A percentile compares a stretch with the other conserved stretches of the same genome.
Evolutionary conservation across 331 rosid species (phyloP).

Genomic region (Acacia pycnantha): DNA sequence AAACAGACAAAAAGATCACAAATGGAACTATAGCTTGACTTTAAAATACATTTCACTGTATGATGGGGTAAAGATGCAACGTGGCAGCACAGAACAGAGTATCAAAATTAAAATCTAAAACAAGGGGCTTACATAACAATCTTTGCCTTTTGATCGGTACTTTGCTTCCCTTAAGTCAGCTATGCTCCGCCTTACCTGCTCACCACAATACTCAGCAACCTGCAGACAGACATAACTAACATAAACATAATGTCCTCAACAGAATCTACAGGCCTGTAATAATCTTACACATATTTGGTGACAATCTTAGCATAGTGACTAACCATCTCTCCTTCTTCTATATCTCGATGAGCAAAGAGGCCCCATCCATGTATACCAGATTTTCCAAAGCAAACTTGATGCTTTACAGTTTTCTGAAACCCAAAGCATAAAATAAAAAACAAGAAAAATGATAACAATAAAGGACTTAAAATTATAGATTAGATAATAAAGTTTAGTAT

Average conservation of each 20-base stretch:
- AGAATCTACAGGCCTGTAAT: constrained; percentile 20
- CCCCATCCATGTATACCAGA: constrained; percentile 99
- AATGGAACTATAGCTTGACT: constrained; percentile 1
- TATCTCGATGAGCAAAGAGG: constrained; percentile 83
- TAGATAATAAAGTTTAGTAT: constrained; percentile 15
- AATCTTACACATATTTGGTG: neutral
- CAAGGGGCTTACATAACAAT: constrained; percentile 78
- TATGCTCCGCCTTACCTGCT: constrained; percentile 75
- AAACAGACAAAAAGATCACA: constrained; percentile 8
- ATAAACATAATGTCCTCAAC: constrained; percentile 26
- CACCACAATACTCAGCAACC: constrained; percentile 96
- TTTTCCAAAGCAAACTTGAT: constrained; percentile 82
- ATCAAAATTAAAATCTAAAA: constrained; percentile 10
- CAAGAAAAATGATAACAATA: neutral
- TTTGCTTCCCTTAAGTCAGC: constrained; percentile 82
- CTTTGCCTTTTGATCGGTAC: constrained; percentile 63
- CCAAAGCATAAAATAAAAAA: neutral
- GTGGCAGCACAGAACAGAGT: constrained; percentile 7
- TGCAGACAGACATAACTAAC: constrained; percentile 36
- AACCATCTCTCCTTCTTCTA: constrained; percentile 99
- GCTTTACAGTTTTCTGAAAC: constrained; percentile 69
- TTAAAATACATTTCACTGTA: neutral
- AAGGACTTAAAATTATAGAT: neutral
- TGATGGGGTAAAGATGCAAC: neutral
- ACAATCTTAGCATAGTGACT: constrained; percentile 9